Percentiles rank a stretch among this genome's conserved stretches.
Conservation (phyloP, 2,329 filamentous ascomycete genomes). For the Raffaelea albimanens region DNA sequence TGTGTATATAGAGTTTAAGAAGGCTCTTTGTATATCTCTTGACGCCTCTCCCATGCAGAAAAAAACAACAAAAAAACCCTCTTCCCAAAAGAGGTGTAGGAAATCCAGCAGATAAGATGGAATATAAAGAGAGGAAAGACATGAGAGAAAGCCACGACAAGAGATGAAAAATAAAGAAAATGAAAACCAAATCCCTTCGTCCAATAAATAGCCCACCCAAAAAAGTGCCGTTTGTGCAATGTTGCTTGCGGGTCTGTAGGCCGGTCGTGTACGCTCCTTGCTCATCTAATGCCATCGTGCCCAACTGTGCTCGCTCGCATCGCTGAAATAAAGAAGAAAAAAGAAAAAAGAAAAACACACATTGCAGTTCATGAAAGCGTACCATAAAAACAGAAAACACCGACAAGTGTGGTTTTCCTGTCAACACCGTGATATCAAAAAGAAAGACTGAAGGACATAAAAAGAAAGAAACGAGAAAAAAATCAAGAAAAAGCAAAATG, state of each 20-base stretch:
- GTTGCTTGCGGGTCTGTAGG: no score
- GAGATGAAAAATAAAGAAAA: background rate
- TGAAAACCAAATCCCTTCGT: background rate
- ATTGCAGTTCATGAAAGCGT: background rate
- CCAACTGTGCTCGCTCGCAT: no score
- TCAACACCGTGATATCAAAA: constrained; percentile 1
- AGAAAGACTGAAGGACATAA: background rate
- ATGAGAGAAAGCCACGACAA: background rate
- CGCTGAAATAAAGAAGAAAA: no score
- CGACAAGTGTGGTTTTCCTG: background rate
- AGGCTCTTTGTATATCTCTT: background rate
- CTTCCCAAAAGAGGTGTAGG: background rate
- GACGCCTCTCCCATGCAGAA: constrained; percentile 6
- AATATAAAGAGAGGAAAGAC: background rate
- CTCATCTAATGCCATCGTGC: no score
- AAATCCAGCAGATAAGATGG: background rate
- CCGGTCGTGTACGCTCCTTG: no score
- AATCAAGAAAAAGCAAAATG: background rate
- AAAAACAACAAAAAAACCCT: constrained; percentile 4
- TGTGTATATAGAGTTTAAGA: background rate
- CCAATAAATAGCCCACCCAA: no score
- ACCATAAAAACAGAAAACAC: background rate
- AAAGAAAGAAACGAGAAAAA: background rate
- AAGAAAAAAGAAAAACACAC: no score
- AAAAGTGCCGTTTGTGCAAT: no score